Evolutionary conservation across 2,329 filamentous ascomycete species (phyloP).

Genomic region (Ophidiomyces ophidiicola): DNA sequence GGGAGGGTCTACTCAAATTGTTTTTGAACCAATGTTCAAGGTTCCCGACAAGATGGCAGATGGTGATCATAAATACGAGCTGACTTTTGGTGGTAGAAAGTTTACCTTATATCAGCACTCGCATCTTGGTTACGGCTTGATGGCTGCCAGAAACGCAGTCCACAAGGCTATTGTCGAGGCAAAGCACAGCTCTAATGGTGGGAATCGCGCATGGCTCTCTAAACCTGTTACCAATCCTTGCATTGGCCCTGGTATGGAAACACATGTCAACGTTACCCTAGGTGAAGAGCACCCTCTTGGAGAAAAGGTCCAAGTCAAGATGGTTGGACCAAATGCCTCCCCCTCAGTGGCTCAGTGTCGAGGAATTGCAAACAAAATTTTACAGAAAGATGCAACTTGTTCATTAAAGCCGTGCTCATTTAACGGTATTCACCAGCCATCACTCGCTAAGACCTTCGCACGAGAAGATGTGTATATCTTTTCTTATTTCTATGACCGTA

Average conservation of each 20-base stretch:
- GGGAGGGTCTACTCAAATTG: slow-evolving; percentile 94
- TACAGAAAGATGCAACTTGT: slow-evolving; percentile 77
- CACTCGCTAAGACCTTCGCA: slow-evolving; percentile 80
- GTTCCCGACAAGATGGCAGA: slow-evolving; percentile 75
- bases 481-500: slow-evolving; percentile 96
- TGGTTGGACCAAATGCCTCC: slow-evolving; percentile 63
- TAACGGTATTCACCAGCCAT: slow-evolving; percentile 91
- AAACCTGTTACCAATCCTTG: slow-evolving; percentile 71
- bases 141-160: slow-evolving; percentile 82
- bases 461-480: slow-evolving; percentile 91
- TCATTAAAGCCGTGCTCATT: slow-evolving; percentile 87
- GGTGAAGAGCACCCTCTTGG: slow-evolving; percentile 55
- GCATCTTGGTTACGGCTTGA: slow-evolving; percentile 90
- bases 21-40: slow-evolving; percentile 92
- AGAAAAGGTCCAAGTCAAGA: slow-evolving; percentile 57
- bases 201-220: slow-evolving; percentile 54
- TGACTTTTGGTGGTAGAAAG: slow-evolving; percentile 77
- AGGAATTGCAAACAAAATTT: slow-evolving; percentile 74
- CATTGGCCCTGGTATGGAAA: slow-evolving; percentile 66
- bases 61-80: slow-evolving; percentile 90
- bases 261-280: slow-evolving; percentile 61
- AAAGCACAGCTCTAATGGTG: slow-evolving; percentile 51
- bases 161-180: slow-evolving; percentile 64
- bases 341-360: slow-evolving; percentile 78
- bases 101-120: slow-evolving; percentile 97